phyloP scores from a whole-genome alignment of 225 moss, liverwort and hornwort genomes.

The Bryum argenteum region DNA sequence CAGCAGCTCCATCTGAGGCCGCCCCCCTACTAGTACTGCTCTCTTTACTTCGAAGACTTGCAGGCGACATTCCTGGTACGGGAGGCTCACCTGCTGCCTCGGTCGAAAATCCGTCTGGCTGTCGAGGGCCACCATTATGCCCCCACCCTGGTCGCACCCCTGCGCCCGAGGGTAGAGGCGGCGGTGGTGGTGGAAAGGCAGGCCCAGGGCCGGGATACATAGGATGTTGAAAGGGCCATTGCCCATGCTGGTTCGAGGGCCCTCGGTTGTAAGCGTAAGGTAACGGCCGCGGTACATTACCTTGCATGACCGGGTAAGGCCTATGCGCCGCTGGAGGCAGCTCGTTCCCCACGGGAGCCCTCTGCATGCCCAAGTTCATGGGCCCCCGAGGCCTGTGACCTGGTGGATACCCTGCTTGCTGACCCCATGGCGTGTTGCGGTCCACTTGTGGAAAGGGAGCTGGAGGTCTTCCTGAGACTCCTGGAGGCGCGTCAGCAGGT shows the following conservation, averaged over 20 bases:
- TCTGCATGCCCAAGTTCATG: slow-evolving; percentile 39
- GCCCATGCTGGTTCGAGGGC: slow-evolving; percentile 28
- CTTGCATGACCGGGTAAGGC: slow-evolving; percentile 32
- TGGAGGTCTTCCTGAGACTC: slow-evolving; percentile 37
- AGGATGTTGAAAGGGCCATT: slow-evolving; percentile 40
- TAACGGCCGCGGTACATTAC: slow-evolving; percentile 23
- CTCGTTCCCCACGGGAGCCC: slow-evolving; percentile 31
- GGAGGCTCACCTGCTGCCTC: slow-evolving; percentile 49
- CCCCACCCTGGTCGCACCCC: slow-evolving; percentile 32
- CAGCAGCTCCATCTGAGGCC: slow-evolving; percentile 7
- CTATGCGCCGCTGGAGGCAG: slow-evolving; percentile 30
- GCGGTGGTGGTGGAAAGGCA: slow-evolving; percentile 32
- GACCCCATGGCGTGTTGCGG: slow-evolving; percentile 8
- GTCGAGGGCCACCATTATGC: slow-evolving; percentile 21
- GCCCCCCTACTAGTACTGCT: neutral
- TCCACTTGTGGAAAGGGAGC: slow-evolving; percentile 30
- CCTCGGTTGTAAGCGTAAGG: slow-evolving; percentile 38
- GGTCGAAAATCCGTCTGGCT: slow-evolving; percentile 18
- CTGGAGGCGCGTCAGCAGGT: slow-evolving; percentile 26
- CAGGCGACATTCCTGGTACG: slow-evolving; percentile 58
- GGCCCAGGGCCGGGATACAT: slow-evolving; percentile 27
- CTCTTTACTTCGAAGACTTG: slow-evolving; percentile 28
- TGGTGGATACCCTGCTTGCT: slow-evolving; percentile 23
- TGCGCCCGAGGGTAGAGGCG: slow-evolving; percentile 25
- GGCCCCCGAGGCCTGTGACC: slow-evolving; percentile 40